Evolutionary conservation across 2,329 filamentous ascomycete genomes (phyloP).

Genomic region (Fusarium stilboides): DNA sequence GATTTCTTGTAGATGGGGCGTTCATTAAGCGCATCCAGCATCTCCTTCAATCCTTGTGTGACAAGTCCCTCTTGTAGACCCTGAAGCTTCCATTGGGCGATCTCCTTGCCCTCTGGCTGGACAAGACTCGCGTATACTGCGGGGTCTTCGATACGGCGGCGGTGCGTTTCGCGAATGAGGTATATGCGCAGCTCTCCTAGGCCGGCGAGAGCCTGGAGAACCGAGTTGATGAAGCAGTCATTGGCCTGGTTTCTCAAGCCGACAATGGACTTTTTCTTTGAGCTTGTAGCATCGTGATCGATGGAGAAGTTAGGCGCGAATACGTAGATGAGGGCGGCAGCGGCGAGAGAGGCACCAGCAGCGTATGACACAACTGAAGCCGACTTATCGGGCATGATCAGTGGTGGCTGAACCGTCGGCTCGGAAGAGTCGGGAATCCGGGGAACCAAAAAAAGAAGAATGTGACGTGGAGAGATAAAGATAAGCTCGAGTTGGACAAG

Average conservation of each 20-base stretch:
- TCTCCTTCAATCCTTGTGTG: slow-evolving; percentile 89
- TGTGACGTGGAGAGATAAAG: slow-evolving; percentile 2
- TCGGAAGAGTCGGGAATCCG: slow-evolving; percentile 43
- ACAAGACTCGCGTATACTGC: slow-evolving; percentile 80
- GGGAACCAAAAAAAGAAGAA: slow-evolving; percentile 4
- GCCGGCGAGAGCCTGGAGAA: slow-evolving; percentile 92
- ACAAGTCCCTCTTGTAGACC: slow-evolving; percentile 85
- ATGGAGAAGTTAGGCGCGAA: slow-evolving; percentile 98
- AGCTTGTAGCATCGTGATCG: slow-evolving; percentile 80
- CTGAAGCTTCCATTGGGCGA: slow-evolving; percentile 73
- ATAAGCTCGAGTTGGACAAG: slow-evolving; percentile 46
- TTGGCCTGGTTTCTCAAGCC: slow-evolving; percentile 93
- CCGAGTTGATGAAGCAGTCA: slow-evolving; percentile 97
- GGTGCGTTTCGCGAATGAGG: slow-evolving; percentile 91
- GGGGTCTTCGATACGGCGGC: slow-evolving; percentile 83
- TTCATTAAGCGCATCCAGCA: slow-evolving; percentile 93
- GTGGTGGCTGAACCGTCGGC: slow-evolving; percentile 31
- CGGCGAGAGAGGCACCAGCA: slow-evolving; percentile 93
- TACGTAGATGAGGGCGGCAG: slow-evolving; percentile 95
- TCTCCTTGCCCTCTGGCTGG: slow-evolving; percentile 60
- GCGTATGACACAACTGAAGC: slow-evolving; percentile 82
- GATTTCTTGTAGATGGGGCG: slow-evolving; percentile 94
- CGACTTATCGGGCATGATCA: slow-evolving; percentile 57
- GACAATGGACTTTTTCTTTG: slow-evolving; percentile 87
- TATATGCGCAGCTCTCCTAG: slow-evolving; percentile 91